These are phyloP conservation scores for Solanum virginianum DNA, from an alignment of 257 asterid species.

Conservation along the genomic window DNA sequence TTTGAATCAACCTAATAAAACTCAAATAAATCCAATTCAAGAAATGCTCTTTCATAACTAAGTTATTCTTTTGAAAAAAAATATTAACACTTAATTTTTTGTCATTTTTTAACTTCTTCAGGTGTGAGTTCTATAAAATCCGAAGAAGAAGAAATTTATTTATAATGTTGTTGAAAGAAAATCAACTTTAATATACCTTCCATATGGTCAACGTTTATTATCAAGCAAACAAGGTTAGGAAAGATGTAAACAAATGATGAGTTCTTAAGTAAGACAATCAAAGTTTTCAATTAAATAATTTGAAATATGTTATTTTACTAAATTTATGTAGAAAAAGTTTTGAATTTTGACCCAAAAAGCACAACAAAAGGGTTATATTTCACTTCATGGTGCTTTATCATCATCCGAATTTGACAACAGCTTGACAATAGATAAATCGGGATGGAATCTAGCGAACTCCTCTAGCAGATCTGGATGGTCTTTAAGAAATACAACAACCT, in stretches of 20 bases:
- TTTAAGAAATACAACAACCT: constrained; percentile 18
- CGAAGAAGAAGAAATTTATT: neutral
- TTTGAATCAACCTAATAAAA: no score
- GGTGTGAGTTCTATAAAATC: neutral
- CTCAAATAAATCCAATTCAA: no score
- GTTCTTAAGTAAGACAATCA: neutral
- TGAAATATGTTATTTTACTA: neutral
- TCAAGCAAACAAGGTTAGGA: neutral
- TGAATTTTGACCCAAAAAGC: neutral
- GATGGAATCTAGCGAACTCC: constrained; percentile 79
- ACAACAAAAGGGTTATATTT: neutral
- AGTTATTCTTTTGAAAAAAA: no score
- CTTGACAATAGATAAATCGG: constrained; percentile 13
- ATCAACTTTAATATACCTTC: neutral
- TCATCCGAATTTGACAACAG: neutral
- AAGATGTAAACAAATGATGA: neutral
- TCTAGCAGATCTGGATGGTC: constrained; percentile 87
- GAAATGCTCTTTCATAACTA: no score
- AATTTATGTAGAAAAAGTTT: neutral
- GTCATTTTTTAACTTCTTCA: neutral
- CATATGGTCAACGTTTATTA: neutral
- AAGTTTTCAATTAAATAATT: neutral
- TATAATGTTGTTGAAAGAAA: neutral
- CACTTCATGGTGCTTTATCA: neutral
- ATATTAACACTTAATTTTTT: neutral